phyloP scores from a whole-genome alignment of 805 yeast genomes.

The Starmerella potacharoeniae region DNA sequence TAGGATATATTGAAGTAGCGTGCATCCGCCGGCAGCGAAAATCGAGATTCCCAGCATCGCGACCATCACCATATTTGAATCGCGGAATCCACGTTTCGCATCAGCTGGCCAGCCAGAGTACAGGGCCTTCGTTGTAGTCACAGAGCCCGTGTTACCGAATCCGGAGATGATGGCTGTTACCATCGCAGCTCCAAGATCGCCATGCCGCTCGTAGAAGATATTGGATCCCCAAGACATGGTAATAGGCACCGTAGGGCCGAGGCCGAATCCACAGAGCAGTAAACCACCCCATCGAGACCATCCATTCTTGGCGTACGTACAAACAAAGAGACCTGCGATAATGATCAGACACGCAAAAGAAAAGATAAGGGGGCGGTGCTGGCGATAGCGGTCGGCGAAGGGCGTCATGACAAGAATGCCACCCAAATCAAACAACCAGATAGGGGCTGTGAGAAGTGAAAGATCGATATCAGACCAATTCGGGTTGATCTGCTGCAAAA shows the following conservation, averaged over 20 bases:
- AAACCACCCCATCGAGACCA: slow-evolving; percentile 78
- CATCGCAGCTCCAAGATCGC: slow-evolving; percentile 77
- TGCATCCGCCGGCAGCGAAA: slow-evolving; percentile 35
- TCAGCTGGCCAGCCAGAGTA: slow-evolving; percentile 85
- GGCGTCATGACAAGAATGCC: slow-evolving; percentile 70
- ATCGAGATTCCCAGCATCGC: slow-evolving; percentile 66
- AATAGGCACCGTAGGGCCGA: slow-evolving; percentile 86
- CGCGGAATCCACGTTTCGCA: slow-evolving; percentile 43
- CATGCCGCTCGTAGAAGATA: slow-evolving; percentile 57
- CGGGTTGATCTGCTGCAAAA: slow-evolving; percentile 56
- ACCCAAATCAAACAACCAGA: slow-evolving; percentile 75
- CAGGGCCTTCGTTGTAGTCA: slow-evolving; percentile 73
- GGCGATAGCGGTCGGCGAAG: slow-evolving; percentile 58
- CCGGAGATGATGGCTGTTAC: slow-evolving; percentile 77
- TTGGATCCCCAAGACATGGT: slow-evolving; percentile 76
- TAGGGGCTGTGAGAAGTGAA: slow-evolving; percentile 73
- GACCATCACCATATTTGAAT: slow-evolving; percentile 78
- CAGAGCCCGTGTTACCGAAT: slow-evolving; percentile 77
- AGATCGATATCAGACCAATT: slow-evolving; percentile 51
- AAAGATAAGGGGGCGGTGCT: slow-evolving; percentile 51
- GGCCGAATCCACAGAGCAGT: slow-evolving; percentile 71
- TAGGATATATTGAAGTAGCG: slow-evolving; percentile 26
- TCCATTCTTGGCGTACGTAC: slow-evolving; percentile 58
- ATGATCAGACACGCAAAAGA: slow-evolving; percentile 52
- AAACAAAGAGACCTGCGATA: slow-evolving; percentile 61